Base-by-base conservation (phyloP, 164 flowering plant genomes). In the Protea cynaroides region DNA sequence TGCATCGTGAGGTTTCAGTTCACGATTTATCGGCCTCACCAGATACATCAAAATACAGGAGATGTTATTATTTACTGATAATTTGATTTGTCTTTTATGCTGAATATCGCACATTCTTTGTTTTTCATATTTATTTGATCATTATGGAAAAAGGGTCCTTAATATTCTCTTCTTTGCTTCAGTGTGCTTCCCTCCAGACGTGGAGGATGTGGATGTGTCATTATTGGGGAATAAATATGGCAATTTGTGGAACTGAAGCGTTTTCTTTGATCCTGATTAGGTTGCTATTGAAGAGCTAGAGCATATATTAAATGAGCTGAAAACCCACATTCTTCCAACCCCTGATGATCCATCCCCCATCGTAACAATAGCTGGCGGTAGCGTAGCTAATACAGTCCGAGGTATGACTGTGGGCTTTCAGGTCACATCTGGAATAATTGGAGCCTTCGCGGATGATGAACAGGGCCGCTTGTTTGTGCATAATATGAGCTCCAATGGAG, bases 401-500 rank as follows among this genome's bases (percentile, higher is more conserved):
- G 98, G 98, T 64, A 81, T 94, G 37, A 64, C 84, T 58, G 78
- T 80, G 0, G 93, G 96, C n/a, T 90, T 90, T 77, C 96, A 92
- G 14, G 58, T 94, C 58, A 63, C 80, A 29, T 72, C 79, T 74
- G 98, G 97, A 47, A 79, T 94, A 38, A 80, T 94, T 63, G 98
- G 96, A 63, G 98, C 96, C 4, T 87, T 78, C 72, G 98, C 95
- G 29, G 87, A 90, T 66, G 92, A 94, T 81, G 91, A 86, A 64
- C 88, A 90, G 69, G 98, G 98, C 3, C 68, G 46, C 22, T 63
- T 82, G 61, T 94, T 94, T 75, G 75, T 84, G 4, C 54, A 55
- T 57, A 87, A 87, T 71, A 89, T 94, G 98, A 76, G 67, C 71
- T 81, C 73, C 21, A 73, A 74, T 60, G 85, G 87, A 43, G 93